Evolutionary conservation across 345 rosid species (phyloP).

Genomic region (Eucalyptus marginata): DNA sequence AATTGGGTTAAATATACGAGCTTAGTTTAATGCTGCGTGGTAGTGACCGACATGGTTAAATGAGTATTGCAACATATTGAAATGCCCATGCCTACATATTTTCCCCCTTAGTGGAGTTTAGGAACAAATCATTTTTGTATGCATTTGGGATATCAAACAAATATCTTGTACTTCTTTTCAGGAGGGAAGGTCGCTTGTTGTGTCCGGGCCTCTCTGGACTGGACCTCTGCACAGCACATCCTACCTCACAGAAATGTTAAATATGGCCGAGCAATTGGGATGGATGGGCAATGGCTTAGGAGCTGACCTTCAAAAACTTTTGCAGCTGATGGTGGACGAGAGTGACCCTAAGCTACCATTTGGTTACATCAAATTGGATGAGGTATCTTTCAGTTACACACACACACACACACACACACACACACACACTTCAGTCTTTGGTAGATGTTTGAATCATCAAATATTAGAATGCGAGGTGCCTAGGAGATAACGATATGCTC

Average conservation of each 20-base stretch:
- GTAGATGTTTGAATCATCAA: neutral
- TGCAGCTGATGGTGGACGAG: slow-evolving; percentile 65
- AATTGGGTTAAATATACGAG: neutral
- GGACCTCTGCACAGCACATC: slow-evolving; percentile 69
- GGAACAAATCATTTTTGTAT: neutral
- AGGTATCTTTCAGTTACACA: slow-evolving; percentile 21
- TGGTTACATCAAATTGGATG: slow-evolving; percentile 82
- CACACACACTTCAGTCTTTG: rapidly evolving
- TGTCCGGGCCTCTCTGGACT: slow-evolving; percentile 78
- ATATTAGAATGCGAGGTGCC: neutral
- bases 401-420: no score
- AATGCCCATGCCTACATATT: neutral
- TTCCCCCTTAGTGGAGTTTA: neutral
- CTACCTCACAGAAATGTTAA: slow-evolving; percentile 52
- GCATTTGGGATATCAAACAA: neutral
- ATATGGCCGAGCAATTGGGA: slow-evolving; percentile 59
- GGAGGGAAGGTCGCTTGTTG: slow-evolving; percentile 33
- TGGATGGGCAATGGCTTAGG: slow-evolving; percentile 51
- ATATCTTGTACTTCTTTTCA: neutral
- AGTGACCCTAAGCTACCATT: slow-evolving; percentile 66
- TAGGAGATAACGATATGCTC: neutral
- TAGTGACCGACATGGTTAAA: neutral
- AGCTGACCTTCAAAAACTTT: slow-evolving; percentile 55
- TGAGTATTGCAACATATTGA: neutral
- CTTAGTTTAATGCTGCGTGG: neutral